A percentile compares a stretch with the other conserved stretches of the same genome.
Evolutionary conservation across 2,329 filamentous ascomycete species (phyloP).

Genomic region (Aureobasidium namibiae): DNA sequence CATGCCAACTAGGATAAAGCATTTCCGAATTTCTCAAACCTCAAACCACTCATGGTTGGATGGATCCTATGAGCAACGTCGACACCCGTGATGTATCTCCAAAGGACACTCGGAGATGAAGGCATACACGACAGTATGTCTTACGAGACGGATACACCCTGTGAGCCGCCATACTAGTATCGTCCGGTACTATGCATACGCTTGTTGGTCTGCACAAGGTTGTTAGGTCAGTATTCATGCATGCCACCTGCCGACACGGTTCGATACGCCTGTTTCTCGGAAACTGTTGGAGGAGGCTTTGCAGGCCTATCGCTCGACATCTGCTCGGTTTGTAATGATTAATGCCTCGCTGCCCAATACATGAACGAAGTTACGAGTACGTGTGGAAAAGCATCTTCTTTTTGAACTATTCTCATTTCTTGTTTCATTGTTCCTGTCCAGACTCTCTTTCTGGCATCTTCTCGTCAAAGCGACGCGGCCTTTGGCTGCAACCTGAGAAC

Average conservation of each 20-base stretch:
- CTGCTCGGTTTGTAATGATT: not conserved
- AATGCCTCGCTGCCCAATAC: conserved; percentile 1
- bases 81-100: not conserved
- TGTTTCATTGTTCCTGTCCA: not conserved
- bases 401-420: not conserved
- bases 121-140: not conserved
- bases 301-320: too few species aligned
- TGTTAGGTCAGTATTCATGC: not conserved
- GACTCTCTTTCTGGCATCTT: not conserved
- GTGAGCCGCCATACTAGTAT: not conserved
- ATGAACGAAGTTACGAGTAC: not conserved
- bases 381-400: not conserved
- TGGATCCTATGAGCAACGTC: not conserved
- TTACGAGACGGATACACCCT: not conserved
- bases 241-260: not conserved
- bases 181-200: not conserved
- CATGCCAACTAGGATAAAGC: not conserved
- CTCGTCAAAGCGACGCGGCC: not conserved
- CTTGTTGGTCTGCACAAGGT: not conserved
- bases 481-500: not conserved
- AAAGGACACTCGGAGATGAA: too few species aligned
- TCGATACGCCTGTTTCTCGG: not conserved
- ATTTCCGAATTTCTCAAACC: not conserved
- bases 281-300: not conserved
- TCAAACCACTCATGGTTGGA: not conserved